These are phyloP conservation scores for Ophiostoma triangulosporum DNA, from an alignment of 2,329 filamentous ascomycete species.

Conservation along the genomic window DNA sequence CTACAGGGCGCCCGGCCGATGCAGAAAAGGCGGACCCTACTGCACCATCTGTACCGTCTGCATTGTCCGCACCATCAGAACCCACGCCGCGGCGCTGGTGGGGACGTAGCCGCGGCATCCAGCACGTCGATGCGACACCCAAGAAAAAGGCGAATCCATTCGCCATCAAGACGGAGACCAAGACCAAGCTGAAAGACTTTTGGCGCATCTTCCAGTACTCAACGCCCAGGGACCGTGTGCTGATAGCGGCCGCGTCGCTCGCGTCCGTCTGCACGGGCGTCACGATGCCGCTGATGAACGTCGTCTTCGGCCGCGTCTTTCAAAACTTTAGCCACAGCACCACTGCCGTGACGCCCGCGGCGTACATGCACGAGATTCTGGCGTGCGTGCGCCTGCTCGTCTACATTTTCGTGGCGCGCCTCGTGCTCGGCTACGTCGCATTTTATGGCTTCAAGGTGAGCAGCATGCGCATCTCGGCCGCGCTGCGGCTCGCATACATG, in stretches of 20 bases:
- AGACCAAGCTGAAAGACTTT: conserved; percentile 8
- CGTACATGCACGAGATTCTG: conserved; percentile 18
- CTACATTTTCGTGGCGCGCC: conserved; percentile 54
- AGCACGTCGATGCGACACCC: not conserved
- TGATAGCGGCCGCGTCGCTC: conserved; percentile 32
- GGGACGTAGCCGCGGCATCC: not conserved
- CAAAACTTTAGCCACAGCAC: conserved; percentile 19
- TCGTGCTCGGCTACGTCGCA: conserved; percentile 41
- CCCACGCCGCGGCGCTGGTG: not conserved
- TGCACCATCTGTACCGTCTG: no score
- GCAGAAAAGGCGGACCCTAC: not conserved
- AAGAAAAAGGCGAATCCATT: conserved; percentile 3
- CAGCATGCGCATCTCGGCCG: conserved; percentile 45
- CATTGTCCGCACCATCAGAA: not conserved
- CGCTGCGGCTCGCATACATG: conserved; percentile 50
- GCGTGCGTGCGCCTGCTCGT: conserved; percentile 46
- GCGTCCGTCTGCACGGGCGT: conserved; percentile 39
- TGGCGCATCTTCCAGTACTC: conserved; percentile 37
- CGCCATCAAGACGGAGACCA: conserved; percentile 5
- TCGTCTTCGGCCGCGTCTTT: conserved; percentile 36
- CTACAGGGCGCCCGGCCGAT: no score
- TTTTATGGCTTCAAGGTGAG: conserved; percentile 42
- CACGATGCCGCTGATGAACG: conserved; percentile 46
- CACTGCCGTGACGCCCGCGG: conserved; percentile 16
- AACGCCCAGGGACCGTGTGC: conserved; percentile 34